A percentile compares a stretch with the other conserved stretches of the same genome.
These are phyloP conservation scores for Scalesia atractyloides DNA, from an alignment of 129 eudicot genomes.

Conservation along the genomic window DNA sequence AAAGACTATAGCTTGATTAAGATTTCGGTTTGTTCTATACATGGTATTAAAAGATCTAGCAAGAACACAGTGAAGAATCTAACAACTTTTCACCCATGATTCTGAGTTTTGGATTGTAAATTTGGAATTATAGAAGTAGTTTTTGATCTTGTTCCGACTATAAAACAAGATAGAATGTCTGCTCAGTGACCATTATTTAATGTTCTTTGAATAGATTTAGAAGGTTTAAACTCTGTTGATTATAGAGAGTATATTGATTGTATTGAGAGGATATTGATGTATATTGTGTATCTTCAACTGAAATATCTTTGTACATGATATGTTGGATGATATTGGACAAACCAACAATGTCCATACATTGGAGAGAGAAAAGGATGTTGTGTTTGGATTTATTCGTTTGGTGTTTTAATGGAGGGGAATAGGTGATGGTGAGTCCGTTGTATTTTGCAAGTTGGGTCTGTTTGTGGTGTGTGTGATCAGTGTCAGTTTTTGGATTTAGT, in stretches of 20 bases:
- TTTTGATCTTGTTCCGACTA: conserved; percentile 26
- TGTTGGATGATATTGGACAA: too few species aligned
- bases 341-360: too few species aligned
- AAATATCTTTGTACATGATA: too few species aligned
- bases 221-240: too few species aligned
- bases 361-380: too few species aligned
- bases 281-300: too few species aligned
- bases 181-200: background rate
- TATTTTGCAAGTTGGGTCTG: background rate
- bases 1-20: conserved; percentile 19
- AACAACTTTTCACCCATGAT: conserved; percentile 12
- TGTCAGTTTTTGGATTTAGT: background rate
- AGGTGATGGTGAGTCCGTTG: background rate
- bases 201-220: background rate
- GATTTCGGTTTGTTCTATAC: background rate
- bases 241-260: too few species aligned
- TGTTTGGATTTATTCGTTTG: too few species aligned
- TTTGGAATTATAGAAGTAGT: conserved; percentile 34
- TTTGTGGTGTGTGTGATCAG: background rate
- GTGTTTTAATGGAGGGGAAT: background rate
- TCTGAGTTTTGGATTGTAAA: conserved; percentile 28
- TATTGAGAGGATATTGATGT: too few species aligned
- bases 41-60: conserved; percentile 2
- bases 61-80: conserved; percentile 24
- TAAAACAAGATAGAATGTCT: conserved; percentile 1